Conservation (phyloP, 257 asterid species). For the Nemophila menziesii region DNA sequence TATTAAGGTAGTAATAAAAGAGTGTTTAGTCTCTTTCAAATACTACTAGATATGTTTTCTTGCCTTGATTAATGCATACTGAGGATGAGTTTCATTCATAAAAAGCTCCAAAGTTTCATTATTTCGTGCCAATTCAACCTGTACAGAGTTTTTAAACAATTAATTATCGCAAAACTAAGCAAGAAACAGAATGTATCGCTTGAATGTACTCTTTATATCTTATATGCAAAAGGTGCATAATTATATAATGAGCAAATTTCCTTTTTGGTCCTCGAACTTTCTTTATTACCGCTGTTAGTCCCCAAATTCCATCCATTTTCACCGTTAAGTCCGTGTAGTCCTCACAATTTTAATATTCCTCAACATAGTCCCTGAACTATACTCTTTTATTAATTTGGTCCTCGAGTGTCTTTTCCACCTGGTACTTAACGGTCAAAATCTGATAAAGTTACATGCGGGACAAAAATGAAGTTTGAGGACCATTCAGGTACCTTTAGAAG, state of each 20-base stretch:
- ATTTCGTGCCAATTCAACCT: constrained; percentile 67
- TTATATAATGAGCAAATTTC: not conserved
- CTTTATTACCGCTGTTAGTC: too few relatives aligned
- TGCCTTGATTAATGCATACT: constrained; percentile 70
- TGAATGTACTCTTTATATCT: not conserved
- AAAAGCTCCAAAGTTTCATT: constrained; percentile 58
- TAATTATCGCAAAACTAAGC: not conserved
- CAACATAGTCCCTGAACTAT: too few relatives aligned
- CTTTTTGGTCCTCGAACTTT: too few relatives aligned
- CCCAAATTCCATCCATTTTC: too few relatives aligned
- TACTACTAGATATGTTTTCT: constrained; percentile 20
- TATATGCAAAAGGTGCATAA: not conserved
- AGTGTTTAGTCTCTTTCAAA: not conserved
- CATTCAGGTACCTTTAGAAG: too few relatives aligned
- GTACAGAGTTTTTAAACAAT: constrained; percentile 10
- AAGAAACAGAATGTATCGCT: not conserved
- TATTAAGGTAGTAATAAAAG: not conserved
- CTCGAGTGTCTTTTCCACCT: too few relatives aligned
- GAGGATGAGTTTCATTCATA: constrained; percentile 68
- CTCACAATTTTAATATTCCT: too few relatives aligned
- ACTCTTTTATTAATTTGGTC: too few relatives aligned
- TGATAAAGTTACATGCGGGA: too few relatives aligned
- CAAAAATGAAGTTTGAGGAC: too few relatives aligned
- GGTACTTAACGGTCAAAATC: too few relatives aligned
- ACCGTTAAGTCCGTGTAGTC: too few relatives aligned